Evolutionary conservation across 2,329 filamentous ascomycete species (phyloP).

Genomic region (Arthrinium puccinioides): DNA sequence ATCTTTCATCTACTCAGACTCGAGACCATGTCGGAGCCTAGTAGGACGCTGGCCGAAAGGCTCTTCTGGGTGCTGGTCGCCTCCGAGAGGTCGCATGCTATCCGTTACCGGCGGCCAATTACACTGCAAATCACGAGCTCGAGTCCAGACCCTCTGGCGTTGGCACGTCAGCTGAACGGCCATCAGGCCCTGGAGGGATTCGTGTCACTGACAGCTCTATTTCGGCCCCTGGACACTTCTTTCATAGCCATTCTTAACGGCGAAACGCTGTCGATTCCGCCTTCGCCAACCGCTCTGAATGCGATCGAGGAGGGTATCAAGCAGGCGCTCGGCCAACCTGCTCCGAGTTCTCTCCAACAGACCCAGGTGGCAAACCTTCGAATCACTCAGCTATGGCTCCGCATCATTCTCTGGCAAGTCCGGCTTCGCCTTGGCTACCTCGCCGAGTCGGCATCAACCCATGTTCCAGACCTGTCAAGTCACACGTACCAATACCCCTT

Average conservation of each 20-base stretch:
- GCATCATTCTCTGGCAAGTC: conserved; percentile 37
- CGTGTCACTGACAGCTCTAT: conserved; percentile 31
- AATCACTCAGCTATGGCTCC: conserved; percentile 37
- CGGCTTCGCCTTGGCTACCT: conserved; percentile 34
- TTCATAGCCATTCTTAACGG: conserved; percentile 34
- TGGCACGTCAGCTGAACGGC: conserved; percentile 10
- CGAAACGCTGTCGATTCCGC: conserved; percentile 23
- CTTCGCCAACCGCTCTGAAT: conserved; percentile 24
- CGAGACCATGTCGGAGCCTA: conserved; percentile 16
- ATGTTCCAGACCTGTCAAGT: conserved; percentile 12
- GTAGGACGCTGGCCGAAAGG: conserved; percentile 21
- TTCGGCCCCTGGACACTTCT: conserved; percentile 32
- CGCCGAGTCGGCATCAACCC: conserved; percentile 10
- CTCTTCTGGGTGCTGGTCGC: conserved; percentile 37
- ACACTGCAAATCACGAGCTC: conserved; percentile 33
- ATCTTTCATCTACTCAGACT: conserved; percentile 27
- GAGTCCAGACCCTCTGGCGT: conserved; percentile 20
- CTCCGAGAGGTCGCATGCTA: conserved; percentile 36
- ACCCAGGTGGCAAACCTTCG: conserved; percentile 37
- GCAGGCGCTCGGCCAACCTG: conserved; percentile 24
- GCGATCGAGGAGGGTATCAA: conserved; percentile 29
- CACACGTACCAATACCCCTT: conserved; percentile 36
- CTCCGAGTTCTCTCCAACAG: conserved; percentile 24
- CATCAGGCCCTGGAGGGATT: conserved; percentile 25
- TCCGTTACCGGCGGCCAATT: conserved; percentile 34